Percentiles rank a stretch among this genome's conserved stretches.
Conservation (phyloP, 2,329 filamentous ascomycete species). For the Graphiopsis chlorocephala region DNA sequence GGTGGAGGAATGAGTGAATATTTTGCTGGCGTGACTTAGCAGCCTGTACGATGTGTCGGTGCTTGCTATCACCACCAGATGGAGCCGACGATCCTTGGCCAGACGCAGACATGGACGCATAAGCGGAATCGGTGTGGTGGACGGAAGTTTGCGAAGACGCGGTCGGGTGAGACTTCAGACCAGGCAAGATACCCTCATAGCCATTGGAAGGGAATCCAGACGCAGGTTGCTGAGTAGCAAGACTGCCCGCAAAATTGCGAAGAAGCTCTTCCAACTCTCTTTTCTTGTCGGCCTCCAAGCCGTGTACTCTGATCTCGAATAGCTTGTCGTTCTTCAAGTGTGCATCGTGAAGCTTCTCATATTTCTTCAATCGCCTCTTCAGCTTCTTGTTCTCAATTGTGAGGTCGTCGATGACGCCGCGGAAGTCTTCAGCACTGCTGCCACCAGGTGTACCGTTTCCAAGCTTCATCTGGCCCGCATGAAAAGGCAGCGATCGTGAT, state of each 20-base stretch:
- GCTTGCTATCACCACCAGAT: slow-evolving; percentile 34
- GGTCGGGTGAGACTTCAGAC: slow-evolving; percentile 54
- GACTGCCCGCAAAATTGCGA: slow-evolving; percentile 64
- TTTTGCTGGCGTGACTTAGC: slow-evolving; percentile 51
- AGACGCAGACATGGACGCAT: slow-evolving; percentile 59
- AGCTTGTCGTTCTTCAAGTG: slow-evolving; percentile 71
- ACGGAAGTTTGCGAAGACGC: slow-evolving; percentile 58
- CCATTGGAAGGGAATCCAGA: slow-evolving; percentile 24
- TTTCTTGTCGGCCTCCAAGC: slow-evolving; percentile 68
- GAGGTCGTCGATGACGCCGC: slow-evolving; percentile 82
- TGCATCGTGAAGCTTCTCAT: slow-evolving; percentile 64
- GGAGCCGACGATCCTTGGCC: slow-evolving; percentile 44
- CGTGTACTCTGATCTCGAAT: slow-evolving; percentile 79
- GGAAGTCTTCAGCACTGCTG: slow-evolving; percentile 70
- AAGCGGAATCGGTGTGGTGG: slow-evolving; percentile 53
- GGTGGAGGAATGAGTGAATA: slow-evolving; percentile 67
- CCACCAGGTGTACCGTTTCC: slow-evolving; percentile 40
- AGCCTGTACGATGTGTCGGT: slow-evolving; percentile 23
- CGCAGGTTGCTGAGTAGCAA: slow-evolving; percentile 54
- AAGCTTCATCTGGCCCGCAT: slow-evolving; percentile 16
- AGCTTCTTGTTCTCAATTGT: slow-evolving; percentile 80
- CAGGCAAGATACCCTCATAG: slow-evolving; percentile 40
- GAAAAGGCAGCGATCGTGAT: slow-evolving; percentile 21
- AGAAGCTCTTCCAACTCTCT: slow-evolving; percentile 72
- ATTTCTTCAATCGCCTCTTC: slow-evolving; percentile 69